phyloP scores from a whole-genome alignment of 768 basidiomycete genomes.

The Tremella yokohamensis region DNA sequence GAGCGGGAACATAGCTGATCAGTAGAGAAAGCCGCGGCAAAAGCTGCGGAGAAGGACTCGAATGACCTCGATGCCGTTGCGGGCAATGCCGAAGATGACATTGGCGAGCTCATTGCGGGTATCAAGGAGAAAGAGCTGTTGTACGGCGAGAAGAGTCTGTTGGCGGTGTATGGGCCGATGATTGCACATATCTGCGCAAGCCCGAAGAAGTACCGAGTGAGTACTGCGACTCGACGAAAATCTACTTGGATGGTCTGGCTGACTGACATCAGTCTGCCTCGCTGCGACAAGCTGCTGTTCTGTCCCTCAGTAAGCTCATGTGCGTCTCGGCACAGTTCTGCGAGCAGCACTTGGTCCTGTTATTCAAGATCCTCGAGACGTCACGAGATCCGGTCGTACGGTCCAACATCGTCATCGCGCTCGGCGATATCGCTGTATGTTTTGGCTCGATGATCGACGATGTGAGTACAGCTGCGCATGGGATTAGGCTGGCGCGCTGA shows the following conservation, averaged over 20 bases:
- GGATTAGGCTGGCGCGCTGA: conserved; percentile 4
- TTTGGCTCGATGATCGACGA: conserved; percentile 97
- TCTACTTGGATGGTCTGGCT: too few species aligned
- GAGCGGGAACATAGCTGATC: background rate
- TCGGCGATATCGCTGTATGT: conserved; percentile 96
- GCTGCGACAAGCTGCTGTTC: conserved; percentile 76
- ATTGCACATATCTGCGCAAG: conserved; percentile 85
- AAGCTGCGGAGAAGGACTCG: conserved; percentile 53
- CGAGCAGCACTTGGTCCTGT: conserved; percentile 76
- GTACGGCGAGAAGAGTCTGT: conserved; percentile 73
- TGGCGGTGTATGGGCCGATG: conserved; percentile 84
- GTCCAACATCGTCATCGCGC: conserved; percentile 93
- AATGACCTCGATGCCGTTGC: conserved; percentile 97
- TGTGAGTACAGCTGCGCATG: conserved; percentile 58
- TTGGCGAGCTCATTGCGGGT: conserved; percentile 81
- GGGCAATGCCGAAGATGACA: conserved; percentile 96
- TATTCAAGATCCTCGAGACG: conserved; percentile 92
- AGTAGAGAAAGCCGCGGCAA: conserved; percentile 58
- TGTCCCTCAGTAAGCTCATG: conserved; percentile 92
- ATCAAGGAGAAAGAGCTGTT: conserved; percentile 84
- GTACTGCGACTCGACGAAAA: too few species aligned
- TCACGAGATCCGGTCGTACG: conserved; percentile 84
- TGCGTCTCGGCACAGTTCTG: conserved; percentile 93
- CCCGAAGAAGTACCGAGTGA: conserved; percentile 84
- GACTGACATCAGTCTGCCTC: conserved; percentile 65